Evolutionary conservation across 176 grass and related monocot genomes (phyloP).

Genomic region (Carex littledalei): DNA sequence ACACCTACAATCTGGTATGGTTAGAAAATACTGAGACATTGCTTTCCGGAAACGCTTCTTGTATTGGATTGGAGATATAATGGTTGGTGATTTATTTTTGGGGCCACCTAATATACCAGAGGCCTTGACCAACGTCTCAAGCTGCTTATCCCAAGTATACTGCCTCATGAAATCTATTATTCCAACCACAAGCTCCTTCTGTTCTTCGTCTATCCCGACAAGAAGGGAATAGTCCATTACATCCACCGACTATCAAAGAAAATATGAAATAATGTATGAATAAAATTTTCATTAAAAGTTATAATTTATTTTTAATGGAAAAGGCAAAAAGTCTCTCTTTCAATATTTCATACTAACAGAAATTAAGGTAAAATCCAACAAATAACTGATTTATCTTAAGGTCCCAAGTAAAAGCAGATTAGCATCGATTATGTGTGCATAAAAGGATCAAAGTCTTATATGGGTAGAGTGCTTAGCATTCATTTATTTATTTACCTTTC

Average conservation of each 20-base stretch:
- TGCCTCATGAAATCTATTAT: slow-evolving; percentile 91
- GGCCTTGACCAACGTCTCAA: slow-evolving; percentile 94
- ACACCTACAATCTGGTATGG: slow-evolving; percentile 52
- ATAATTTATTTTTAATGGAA: background rate
- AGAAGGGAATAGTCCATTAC: slow-evolving; percentile 96
- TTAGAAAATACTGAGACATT: slow-evolving; percentile 82
- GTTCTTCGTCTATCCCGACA: slow-evolving; percentile 61
- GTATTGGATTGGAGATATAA: slow-evolving; percentile 75
- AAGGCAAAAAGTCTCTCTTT: background rate
- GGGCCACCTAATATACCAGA: slow-evolving; percentile 80
- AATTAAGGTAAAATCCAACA: background rate
- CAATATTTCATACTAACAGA: background rate
- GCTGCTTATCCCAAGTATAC: slow-evolving; percentile 95
- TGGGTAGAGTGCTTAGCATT: background rate
- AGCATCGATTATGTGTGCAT: background rate
- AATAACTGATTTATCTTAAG: background rate
- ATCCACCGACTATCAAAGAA: slow-evolving; percentile 46
- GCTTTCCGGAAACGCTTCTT: slow-evolving; percentile 95
- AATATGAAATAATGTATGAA: background rate
- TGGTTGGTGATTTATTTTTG: slow-evolving; percentile 64
- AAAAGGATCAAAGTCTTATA: background rate
- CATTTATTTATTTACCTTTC: background rate
- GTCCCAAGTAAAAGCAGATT: background rate
- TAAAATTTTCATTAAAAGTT: background rate
- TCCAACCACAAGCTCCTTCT: slow-evolving; percentile 71